Evolutionary conservation across 106 monocot species (phyloP).

Genomic region (Chionographis japonica): DNA sequence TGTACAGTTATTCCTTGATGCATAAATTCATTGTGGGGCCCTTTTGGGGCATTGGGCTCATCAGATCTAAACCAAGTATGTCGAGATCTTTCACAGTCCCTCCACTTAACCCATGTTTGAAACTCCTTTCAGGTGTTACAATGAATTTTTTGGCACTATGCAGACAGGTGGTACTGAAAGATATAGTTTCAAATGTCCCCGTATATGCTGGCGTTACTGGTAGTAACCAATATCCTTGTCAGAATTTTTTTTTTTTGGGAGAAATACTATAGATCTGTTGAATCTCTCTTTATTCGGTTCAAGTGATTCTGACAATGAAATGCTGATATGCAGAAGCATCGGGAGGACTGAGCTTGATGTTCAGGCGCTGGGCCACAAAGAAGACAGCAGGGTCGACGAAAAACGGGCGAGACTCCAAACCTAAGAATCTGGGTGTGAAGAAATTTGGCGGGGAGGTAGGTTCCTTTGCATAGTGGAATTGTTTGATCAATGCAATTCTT

Average conservation of each 20-base stretch:
- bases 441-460: conserved; percentile 93
- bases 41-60: too few species aligned
- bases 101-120: too few species aligned
- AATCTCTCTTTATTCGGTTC: background rate
- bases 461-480: too few species aligned
- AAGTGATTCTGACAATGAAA: background rate
- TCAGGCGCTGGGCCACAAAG: conserved; percentile 94
- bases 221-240: conserved; percentile 8
- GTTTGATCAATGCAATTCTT: too few species aligned
- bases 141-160: conserved; percentile 50
- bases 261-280: background rate
- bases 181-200: conserved; percentile 40
- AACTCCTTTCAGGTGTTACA: background rate
- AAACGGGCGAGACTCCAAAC: conserved; percentile 87
- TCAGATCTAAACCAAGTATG: too few species aligned
- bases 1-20: too few species aligned
- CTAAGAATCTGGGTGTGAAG: conserved; percentile 85
- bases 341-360: conserved; percentile 65
- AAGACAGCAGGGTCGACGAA: conserved; percentile 87
- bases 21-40: too few species aligned
- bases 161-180: conserved; percentile 49
- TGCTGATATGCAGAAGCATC: conserved; percentile 42
- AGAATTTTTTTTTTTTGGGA: background rate
- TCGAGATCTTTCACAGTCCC: too few species aligned
- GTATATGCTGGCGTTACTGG: conserved; percentile 55